A percentile compares a stretch with the other conserved stretches of the same genome.
These are phyloP conservation scores for Maudiozyma saulgeensis DNA, from an alignment of 805 yeast species.

Conservation along the genomic window DNA sequence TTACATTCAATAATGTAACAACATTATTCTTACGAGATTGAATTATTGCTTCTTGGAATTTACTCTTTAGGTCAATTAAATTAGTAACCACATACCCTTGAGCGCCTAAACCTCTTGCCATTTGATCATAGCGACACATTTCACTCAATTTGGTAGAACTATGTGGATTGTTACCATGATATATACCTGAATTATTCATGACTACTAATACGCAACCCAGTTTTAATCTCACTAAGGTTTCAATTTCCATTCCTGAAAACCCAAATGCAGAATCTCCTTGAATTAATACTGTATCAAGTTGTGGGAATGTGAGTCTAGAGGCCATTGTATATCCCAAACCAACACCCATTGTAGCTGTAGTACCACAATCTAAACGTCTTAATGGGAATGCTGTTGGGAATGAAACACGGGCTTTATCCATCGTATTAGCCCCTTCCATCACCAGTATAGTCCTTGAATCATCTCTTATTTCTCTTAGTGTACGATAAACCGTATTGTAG, in stretches of 20 bases:
- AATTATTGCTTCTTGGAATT: constrained; percentile 31
- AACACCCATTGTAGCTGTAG: constrained; percentile 71
- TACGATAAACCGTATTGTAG: constrained; percentile 47
- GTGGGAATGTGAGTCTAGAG: constrained; percentile 39
- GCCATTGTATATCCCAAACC: constrained; percentile 66
- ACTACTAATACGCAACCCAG: constrained; percentile 49
- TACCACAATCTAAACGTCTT: constrained; percentile 59
- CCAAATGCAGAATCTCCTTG: constrained; percentile 78
- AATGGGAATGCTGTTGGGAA: constrained; percentile 46
- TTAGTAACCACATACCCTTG: constrained; percentile 40
- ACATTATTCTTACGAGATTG: constrained; percentile 20
- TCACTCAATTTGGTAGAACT: constrained; percentile 48
- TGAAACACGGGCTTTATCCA: constrained; percentile 59
- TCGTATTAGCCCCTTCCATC: constrained; percentile 70
- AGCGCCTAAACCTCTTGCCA: constrained; percentile 50
- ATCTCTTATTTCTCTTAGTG: constrained; percentile 34
- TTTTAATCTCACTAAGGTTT: constrained; percentile 49
- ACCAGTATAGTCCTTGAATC: constrained; percentile 35
- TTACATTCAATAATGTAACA: constrained; percentile 46
- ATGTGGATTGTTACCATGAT: constrained; percentile 41
- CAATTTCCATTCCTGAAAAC: constrained; percentile 63
- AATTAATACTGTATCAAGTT: constrained; percentile 42
- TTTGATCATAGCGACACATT: constrained; percentile 46
- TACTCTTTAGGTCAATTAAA: constrained; percentile 31
- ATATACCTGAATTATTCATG: constrained; percentile 69